Evolutionary conservation across 768 basidiomycete species (phyloP).

Genomic region (Leucogyrophana mollusca): DNA sequence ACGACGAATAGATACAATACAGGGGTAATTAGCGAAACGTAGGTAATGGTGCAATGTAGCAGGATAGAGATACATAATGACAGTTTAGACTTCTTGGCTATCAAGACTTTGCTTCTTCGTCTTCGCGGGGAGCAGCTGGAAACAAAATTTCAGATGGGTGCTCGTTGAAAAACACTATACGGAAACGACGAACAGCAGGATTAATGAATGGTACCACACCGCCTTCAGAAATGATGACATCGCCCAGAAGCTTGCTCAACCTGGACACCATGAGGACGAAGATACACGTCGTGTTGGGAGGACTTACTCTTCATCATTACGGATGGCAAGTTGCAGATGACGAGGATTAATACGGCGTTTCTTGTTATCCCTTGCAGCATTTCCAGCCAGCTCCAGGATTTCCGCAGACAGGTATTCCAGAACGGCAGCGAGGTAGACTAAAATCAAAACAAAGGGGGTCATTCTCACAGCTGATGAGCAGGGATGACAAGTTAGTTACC

Average conservation of each 20-base stretch:
- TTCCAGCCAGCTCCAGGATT: slow-evolving; percentile 91
- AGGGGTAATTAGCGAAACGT: too few relatives aligned
- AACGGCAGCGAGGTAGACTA: slow-evolving; percentile 90
- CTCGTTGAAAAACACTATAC: too few relatives aligned
- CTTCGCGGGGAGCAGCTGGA: slow-evolving; percentile 29
- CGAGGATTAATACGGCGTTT: slow-evolving; percentile 95
- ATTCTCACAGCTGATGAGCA: too few relatives aligned
- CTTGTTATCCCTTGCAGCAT: slow-evolving; percentile 88
- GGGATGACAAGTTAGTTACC: slow-evolving; percentile 39
- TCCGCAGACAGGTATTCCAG: slow-evolving; percentile 93
- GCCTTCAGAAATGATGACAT: slow-evolving; percentile 93
- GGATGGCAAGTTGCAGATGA: slow-evolving; percentile 92
- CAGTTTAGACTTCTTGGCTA: slow-evolving; percentile 28
- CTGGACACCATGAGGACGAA: slow-evolving; percentile 29
- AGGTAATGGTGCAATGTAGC: too few relatives aligned
- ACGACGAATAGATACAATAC: too few relatives aligned
- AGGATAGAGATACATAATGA: slow-evolving; percentile 8
- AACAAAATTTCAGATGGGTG: not conserved
- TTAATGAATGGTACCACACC: slow-evolving; percentile 88
- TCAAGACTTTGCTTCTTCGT: slow-evolving; percentile 30
- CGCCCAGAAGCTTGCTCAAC: slow-evolving; percentile 67
- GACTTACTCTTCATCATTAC: slow-evolving; percentile 86
- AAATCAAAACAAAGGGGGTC: slow-evolving; percentile 4
- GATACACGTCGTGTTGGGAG: not conserved
- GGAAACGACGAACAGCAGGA: slow-evolving; percentile 40